Percentiles rank a stretch among this genome's conserved stretches.
These are phyloP conservation scores for Cryptococcus sp. DNA, from an alignment of 1,284 basidiomycete genomes.

Conservation along the genomic window DNA sequence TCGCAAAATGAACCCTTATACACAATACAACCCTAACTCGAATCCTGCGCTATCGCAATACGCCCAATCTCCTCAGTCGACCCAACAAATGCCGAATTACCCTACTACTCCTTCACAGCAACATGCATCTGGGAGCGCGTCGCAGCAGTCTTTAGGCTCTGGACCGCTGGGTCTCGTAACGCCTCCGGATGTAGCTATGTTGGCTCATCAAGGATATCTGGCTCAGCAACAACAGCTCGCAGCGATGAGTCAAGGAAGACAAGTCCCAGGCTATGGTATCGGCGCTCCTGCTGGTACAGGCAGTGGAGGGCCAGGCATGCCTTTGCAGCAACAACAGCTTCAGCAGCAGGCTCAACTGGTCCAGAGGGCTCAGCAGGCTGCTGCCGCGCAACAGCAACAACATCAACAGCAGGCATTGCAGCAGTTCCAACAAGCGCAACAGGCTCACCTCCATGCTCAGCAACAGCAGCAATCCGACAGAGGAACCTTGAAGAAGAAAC, in stretches of 20 bases:
- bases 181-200: constrained; percentile 21
- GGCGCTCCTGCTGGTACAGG: constrained; percentile 4
- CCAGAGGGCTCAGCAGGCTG: not conserved
- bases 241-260: constrained; percentile 12
- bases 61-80: too few relatives aligned
- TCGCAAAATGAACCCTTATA: too few relatives aligned
- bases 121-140: not conserved
- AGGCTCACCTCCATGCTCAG: constrained; percentile 4
- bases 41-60: too few relatives aligned
- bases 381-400: constrained; percentile 8
- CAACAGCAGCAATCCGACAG: constrained; percentile 2
- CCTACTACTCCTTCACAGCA: not conserved
- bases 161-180: constrained; percentile 6
- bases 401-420: constrained; percentile 2
- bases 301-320: not conserved
- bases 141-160: too few relatives aligned
- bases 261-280: not conserved
- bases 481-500: constrained; percentile 17
- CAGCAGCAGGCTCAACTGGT: constrained; percentile 8
- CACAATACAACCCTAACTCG: too few relatives aligned
- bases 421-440: constrained; percentile 6
- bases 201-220: constrained; percentile 25
- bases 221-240: constrained; percentile 25
- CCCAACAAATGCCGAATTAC: not conserved
- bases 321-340: constrained; percentile 3